Conservation (phyloP, 108 stramenopile genomes). For the Cyclotella cryptica region DNA sequence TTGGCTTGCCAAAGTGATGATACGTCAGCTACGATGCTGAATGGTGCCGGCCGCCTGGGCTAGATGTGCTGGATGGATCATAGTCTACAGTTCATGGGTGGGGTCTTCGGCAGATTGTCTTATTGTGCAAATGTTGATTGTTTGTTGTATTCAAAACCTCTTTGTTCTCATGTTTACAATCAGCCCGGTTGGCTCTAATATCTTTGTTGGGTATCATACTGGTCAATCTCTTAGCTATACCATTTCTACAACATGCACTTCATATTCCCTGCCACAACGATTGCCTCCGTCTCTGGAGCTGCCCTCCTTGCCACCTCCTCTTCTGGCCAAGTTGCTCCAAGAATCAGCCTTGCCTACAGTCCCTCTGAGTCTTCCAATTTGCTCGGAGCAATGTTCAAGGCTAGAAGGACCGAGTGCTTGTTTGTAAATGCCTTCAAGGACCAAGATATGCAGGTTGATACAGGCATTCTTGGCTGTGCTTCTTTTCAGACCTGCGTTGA, state of each 20-base stretch:
- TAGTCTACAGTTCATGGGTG: too few species aligned
- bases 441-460: neutral
- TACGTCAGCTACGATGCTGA: too few species aligned
- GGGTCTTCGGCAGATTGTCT: too few species aligned
- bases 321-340: neutral
- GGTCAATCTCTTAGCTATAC: too few species aligned
- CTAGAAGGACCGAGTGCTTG: neutral
- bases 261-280: neutral
- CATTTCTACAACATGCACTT: neutral
- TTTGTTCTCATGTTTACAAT: too few species aligned
- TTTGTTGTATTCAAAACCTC: too few species aligned
- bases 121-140: too few species aligned
- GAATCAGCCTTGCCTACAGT: neutral
- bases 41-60: too few species aligned
- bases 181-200: too few species aligned
- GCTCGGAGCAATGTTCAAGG: neutral
- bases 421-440: neutral
- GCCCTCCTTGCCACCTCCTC: neutral
- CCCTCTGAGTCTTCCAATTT: neutral
- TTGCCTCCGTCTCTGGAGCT: neutral
- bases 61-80: too few species aligned
- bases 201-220: too few species aligned
- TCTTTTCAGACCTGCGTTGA: neutral
- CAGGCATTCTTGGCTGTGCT: neutral
- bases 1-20: too few species aligned